Evolutionary conservation across 1,284 basidiomycete genomes (phyloP).

Genomic region (Melampsora larici-populina): DNA sequence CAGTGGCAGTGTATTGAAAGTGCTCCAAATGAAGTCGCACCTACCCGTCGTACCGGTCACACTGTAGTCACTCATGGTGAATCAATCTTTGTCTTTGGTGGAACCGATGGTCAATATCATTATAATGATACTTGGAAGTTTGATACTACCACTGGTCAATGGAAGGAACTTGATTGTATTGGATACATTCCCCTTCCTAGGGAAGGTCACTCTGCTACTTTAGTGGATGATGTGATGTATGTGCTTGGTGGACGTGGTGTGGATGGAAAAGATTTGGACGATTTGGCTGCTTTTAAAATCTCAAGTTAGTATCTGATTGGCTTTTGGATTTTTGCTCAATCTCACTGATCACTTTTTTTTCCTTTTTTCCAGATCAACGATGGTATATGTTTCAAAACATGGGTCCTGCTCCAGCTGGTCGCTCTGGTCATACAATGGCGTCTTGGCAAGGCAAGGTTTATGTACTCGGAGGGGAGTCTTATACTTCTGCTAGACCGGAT

Average conservation of each 20-base stretch:
- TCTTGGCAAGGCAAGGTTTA: constrained; percentile 81
- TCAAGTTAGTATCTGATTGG: constrained; percentile 64
- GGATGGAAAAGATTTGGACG: constrained; percentile 91
- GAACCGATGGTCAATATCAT: constrained; percentile 96
- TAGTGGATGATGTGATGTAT: constrained; percentile 97
- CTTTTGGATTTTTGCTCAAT: constrained; percentile 5
- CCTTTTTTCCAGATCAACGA: constrained; percentile 60
- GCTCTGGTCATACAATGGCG: constrained; percentile 94
- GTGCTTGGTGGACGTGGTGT: constrained; percentile 96
- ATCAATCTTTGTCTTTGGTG: constrained; percentile 87
- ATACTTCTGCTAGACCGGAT: constrained; percentile 61
- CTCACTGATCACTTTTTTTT: not conserved
- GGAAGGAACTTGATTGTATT: constrained; percentile 93
- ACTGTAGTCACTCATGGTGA: constrained; percentile 80
- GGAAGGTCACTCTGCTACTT: constrained; percentile 92
- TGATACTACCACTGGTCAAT: constrained; percentile 74
- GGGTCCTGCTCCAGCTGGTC: constrained; percentile 85
- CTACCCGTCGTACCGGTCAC: constrained; percentile 88
- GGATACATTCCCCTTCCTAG: constrained; percentile 94
- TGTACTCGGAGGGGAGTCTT: constrained; percentile 90
- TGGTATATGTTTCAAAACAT: constrained; percentile 99
- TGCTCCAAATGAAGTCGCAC: constrained; percentile 71
- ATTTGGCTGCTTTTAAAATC: constrained; percentile 94
- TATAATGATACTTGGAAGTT: constrained; percentile 99
- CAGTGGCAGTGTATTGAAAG: constrained; percentile 50